A percentile compares a stretch with the other conserved stretches of the same genome.
phyloP scores from a whole-genome alignment of 1,139 yeast species.

The Candida tetrigidarum region DNA sequence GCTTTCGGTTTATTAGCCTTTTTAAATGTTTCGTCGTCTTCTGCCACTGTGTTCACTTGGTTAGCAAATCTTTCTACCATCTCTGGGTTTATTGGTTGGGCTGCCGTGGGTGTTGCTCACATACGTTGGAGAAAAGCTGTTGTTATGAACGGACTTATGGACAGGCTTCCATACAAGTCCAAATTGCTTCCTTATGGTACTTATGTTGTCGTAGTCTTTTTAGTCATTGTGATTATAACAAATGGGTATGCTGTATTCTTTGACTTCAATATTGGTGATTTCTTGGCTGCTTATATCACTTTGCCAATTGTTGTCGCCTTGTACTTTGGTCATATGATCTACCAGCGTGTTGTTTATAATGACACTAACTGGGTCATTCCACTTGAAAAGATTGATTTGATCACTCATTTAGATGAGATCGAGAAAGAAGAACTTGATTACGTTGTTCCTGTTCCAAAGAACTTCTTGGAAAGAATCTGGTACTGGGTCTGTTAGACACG shows the following conservation, averaged over 20 bases:
- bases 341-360: constrained; percentile 34
- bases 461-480: constrained; percentile 40
- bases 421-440: constrained; percentile 41
- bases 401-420: constrained; percentile 47
- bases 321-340: constrained; percentile 41
- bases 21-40: constrained; percentile 58
- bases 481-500: constrained; percentile 42
- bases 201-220: constrained; percentile 50
- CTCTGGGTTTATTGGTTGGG: constrained; percentile 74
- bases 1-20: constrained; percentile 55
- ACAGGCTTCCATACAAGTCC: constrained; percentile 52
- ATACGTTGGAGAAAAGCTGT: constrained; percentile 60
- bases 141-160: constrained; percentile 40
- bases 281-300: constrained; percentile 65
- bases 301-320: constrained; percentile 55
- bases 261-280: constrained; percentile 52
- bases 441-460: constrained; percentile 32
- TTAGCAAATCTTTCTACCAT: constrained; percentile 74
- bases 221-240: constrained; percentile 51
- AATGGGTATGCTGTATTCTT: constrained; percentile 65
- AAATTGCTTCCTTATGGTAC: constrained; percentile 55
- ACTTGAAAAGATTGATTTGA: constrained; percentile 43
- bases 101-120: constrained; percentile 50
- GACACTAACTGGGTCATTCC: constrained; percentile 1
- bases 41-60: constrained; percentile 63